phyloP scores from a whole-genome alignment of 805 yeast genomes.

The Ascoidea rubescens region DNA sequence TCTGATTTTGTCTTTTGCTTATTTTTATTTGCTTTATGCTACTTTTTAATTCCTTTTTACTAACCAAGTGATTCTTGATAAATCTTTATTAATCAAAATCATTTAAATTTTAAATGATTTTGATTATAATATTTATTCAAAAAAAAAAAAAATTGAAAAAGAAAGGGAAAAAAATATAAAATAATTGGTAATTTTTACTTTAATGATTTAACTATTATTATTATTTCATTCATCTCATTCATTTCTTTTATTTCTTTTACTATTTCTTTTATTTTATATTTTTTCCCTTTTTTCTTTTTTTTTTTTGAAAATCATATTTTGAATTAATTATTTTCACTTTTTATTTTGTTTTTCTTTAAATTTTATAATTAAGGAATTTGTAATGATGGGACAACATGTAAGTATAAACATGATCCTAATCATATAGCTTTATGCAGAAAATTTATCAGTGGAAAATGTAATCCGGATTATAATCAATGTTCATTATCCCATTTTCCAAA shows the following conservation, averaged over 20 bases:
- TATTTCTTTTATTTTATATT: neutral
- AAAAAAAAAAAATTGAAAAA: too few relatives aligned
- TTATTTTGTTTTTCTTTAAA: too few relatives aligned
- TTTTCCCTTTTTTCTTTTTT: neutral
- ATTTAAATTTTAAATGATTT: too few relatives aligned
- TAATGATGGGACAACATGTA: conserved; percentile 35
- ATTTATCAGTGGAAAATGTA: conserved; percentile 33
- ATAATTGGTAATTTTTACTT: too few relatives aligned
- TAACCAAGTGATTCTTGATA: conserved; percentile 6
- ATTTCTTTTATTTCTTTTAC: too few relatives aligned
- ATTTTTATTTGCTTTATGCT: neutral
- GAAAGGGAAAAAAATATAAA: too few relatives aligned
- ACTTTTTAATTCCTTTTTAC: conserved; percentile 10
- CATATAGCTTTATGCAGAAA: conserved; percentile 43
- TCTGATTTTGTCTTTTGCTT: conserved; percentile 9
- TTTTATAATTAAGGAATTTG: conserved; percentile 30
- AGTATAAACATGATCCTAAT: conserved; percentile 34
- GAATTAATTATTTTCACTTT: too few relatives aligned
- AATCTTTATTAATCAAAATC: conserved; percentile 11
- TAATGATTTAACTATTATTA: conserved; percentile 10
- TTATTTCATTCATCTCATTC: neutral
- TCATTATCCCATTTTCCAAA: conserved; percentile 39
- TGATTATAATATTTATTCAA: too few relatives aligned
- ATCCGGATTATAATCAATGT: conserved; percentile 26
- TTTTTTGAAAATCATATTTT: too few relatives aligned